Conservation (phyloP, 1,139 yeast species). For the Magnusiomyces tetraspermus region DNA sequence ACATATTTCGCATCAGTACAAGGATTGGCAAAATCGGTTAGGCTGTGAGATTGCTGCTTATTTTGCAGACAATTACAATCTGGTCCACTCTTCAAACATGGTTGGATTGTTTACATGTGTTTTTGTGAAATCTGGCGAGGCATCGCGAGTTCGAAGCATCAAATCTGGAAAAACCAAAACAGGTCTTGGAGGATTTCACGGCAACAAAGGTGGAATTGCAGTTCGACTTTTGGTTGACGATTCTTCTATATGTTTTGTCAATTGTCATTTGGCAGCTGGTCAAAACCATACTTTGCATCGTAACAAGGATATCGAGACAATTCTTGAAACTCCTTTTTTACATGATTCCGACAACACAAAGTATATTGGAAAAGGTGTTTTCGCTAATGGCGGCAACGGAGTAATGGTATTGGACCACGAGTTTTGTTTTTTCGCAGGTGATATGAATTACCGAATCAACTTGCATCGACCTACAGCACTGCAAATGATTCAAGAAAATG, state of each 20-base stretch:
- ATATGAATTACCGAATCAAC: conserved; percentile 74
- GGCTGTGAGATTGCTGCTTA: conserved; percentile 18
- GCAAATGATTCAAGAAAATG: conserved; percentile 41
- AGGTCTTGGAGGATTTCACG: conserved; percentile 90
- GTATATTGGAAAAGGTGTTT: conserved; percentile 31
- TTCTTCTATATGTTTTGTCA: conserved; percentile 67
- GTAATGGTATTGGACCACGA: conserved; percentile 59
- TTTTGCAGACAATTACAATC: conserved; percentile 40
- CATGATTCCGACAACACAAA: conserved; percentile 40
- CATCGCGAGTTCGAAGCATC: conserved; percentile 47
- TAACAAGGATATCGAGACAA: conserved; percentile 67
- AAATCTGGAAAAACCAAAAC: conserved; percentile 81
- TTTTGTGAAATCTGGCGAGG: conserved; percentile 48
- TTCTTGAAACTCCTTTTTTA: conserved; percentile 50
- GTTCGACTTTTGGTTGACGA: conserved; percentile 70
- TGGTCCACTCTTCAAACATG: conserved; percentile 77
- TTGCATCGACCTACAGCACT: conserved; percentile 63
- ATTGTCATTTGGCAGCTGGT: conserved; percentile 92
- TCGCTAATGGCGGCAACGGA: conserved; percentile 43
- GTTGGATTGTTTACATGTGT: conserved; percentile 71
- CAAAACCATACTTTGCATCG: conserved; percentile 67
- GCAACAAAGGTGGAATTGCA: conserved; percentile 91
- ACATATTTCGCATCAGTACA: conserved; percentile 33
- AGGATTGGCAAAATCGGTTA: conserved; percentile 34
- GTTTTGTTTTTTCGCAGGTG: conserved; percentile 87